Evolutionary conservation across 495 filamentous ascomycete species (phyloP), one percentile per base, ranked within the genome.

Genomic region (Parathielavia appendiculata): DNA sequence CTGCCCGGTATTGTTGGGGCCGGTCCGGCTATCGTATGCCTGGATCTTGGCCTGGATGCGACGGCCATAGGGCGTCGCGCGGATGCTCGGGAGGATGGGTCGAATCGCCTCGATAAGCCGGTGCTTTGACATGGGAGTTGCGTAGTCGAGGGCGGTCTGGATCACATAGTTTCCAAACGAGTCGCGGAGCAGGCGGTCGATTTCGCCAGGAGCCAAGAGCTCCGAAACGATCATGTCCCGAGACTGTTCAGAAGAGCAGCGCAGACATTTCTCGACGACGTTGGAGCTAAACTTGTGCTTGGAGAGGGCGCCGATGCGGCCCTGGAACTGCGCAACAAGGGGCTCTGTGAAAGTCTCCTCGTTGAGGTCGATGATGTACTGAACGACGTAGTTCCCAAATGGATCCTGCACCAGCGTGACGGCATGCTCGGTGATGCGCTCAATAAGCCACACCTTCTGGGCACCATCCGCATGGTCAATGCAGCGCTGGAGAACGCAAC

Each of bases 221-320:
- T 97, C 92, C 17, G 87, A 81, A 54, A 96, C 86, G 74, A 98
- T 83, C 61, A 85, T 79, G 63, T 89, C 87, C 64, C 87, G 90
- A 41, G 87, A 84, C 5, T 73, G 71, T 5, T 77, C 66, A 43
- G 86, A 81, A 1, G 90, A 84, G 66, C 87, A 91, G 30, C 92
- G 90, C 47, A 98, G 82, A 68, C 92, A 96, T 73, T 97, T 97
- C 75, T 98, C 93, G 57, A 98, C 90, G 50, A 98, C 93, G 66
- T 98, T 98, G 54, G 92, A 97, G 77, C 91, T 96, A 76, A 98
- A 98, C 73, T 98, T 98, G 72, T 97, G 95, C 74, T 90, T 93
- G 5, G 95, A 96, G 12, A 97, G 77, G 47, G 79, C 73, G 32
- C 82, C 73, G 63, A 97, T 84, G 62, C 88, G 83, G 57, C 86